Base-by-base conservation (phyloP, 306 rosid species). In the Vigna radiata region DNA sequence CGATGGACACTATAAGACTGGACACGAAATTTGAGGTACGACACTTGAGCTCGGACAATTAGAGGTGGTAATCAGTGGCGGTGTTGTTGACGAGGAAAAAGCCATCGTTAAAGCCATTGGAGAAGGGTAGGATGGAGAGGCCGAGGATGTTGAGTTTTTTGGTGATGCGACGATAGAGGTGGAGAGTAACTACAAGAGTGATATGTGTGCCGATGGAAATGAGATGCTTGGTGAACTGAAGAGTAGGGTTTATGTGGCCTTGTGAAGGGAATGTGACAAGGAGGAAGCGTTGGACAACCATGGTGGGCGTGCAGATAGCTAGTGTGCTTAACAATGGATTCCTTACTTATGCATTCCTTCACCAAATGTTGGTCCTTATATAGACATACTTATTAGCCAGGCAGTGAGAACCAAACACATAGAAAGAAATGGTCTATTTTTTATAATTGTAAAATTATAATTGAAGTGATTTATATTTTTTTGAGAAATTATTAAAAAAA, bases 171-270 rank as follows among this genome's bases (percentile, higher is more conserved):
- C 15, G 61, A 33, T 55, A 21, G 7, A 55, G 15, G 31, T 55
- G 33, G 33, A 55, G 61, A 44, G 72, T 63, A 23, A 75, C 77
- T 6, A 73, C 50, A 2, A 78, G 15, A 5, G 91, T 86, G 31
- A 84, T 89, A 1, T 64, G 74, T 1, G 56, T 62, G 7, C 85
- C 82, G 43, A 58, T 17, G 10, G n/a, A 4, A n/a, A 65, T 60
- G 66, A 88, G 88, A 12, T 44, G n/a, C 56, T 63, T 79, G 64
- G 88, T 76, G 10, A 86, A 36, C 5, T 83, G 82, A 55, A 88
- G 81, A 7, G 80, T 41, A 3, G 86, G 89, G 76, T 86, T 86
- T 47, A 88, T 36, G 48, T 82, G 85, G 39, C 89, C 83, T 21
- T 76, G 89, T 0, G 73, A 50, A 3, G 86, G 83, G 52, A 21